Conservation (phyloP, 768 basidiomycete species). For the Podaxis pistillaris region DNA sequence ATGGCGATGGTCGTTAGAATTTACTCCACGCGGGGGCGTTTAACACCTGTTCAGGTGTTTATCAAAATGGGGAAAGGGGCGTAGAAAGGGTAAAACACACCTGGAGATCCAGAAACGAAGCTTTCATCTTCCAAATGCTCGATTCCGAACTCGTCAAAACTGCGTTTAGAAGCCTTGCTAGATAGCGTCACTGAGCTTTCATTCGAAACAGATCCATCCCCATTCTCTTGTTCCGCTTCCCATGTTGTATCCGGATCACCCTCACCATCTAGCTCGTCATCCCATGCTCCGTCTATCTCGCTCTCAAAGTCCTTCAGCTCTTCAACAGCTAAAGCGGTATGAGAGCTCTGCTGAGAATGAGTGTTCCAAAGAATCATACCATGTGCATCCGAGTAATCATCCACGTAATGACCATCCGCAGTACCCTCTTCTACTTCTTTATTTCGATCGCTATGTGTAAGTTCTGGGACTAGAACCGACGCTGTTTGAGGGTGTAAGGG, state of each 20-base stretch:
- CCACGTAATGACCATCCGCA: not conserved
- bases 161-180: constrained; percentile 59
- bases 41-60: constrained; percentile 31
- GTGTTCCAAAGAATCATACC: constrained; percentile 1
- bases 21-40: constrained; percentile 43
- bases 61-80: not conserved
- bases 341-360: not conserved
- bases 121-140: constrained; percentile 32
- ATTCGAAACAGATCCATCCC: constrained; percentile 46
- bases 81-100: constrained; percentile 25
- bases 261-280: constrained; percentile 27
- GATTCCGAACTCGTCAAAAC: constrained; percentile 42
- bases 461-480: not conserved
- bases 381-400: not conserved
- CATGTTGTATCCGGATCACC: constrained; percentile 16
- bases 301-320: constrained; percentile 30
- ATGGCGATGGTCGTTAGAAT: not conserved
- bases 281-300: constrained; percentile 47
- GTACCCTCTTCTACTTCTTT: not conserved
- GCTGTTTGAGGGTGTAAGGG: not conserved
- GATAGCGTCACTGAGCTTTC: constrained; percentile 57
- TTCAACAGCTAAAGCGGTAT: constrained; percentile 11
- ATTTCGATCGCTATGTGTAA: not conserved
- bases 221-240: constrained; percentile 28
- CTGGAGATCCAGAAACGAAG: constrained; percentile 39